Conservation (phyloP, 2,329 filamentous ascomycete genomes). For the Cytospora schulzeri region DNA sequence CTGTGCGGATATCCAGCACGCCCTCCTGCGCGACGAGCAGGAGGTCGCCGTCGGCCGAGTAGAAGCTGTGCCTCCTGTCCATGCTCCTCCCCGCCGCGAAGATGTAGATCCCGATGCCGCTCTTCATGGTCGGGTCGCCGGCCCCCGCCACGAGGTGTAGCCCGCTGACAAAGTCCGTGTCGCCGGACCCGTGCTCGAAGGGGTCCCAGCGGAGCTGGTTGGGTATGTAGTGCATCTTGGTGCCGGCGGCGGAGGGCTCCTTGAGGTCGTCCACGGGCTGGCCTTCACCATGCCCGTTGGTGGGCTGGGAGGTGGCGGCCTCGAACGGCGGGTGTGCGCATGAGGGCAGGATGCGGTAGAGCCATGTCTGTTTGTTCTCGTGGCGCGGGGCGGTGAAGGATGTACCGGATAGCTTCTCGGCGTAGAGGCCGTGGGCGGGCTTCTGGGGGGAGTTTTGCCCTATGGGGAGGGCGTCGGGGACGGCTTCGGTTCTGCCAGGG, state of each 20-base stretch:
- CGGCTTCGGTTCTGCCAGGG: constrained; percentile 68
- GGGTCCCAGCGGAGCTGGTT: constrained; percentile 81
- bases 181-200: constrained; percentile 65
- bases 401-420: constrained; percentile 76
- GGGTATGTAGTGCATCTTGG: constrained; percentile 70
- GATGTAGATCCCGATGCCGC: constrained; percentile 77
- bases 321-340: constrained; percentile 61
- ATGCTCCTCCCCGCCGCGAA: constrained; percentile 81
- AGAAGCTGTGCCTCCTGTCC: constrained; percentile 75
- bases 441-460: constrained; percentile 84
- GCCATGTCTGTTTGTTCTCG: constrained; percentile 72
- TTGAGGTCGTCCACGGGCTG: constrained; percentile 32
- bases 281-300: constrained; percentile 29
- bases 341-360: constrained; percentile 70
- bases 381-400: constrained; percentile 70
- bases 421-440: constrained; percentile 75
- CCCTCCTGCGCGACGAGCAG: constrained; percentile 77
- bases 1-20: constrained; percentile 73
- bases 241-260: constrained; percentile 23
- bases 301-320: constrained; percentile 42
- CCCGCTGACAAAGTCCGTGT: constrained; percentile 55
- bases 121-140: constrained; percentile 77
- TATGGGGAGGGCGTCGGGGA: constrained; percentile 72
- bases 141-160: constrained; percentile 76
- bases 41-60: constrained; percentile 80